Conservation (phyloP, 2,329 filamentous ascomycete genomes). For the Hysterium pulicare region DNA sequence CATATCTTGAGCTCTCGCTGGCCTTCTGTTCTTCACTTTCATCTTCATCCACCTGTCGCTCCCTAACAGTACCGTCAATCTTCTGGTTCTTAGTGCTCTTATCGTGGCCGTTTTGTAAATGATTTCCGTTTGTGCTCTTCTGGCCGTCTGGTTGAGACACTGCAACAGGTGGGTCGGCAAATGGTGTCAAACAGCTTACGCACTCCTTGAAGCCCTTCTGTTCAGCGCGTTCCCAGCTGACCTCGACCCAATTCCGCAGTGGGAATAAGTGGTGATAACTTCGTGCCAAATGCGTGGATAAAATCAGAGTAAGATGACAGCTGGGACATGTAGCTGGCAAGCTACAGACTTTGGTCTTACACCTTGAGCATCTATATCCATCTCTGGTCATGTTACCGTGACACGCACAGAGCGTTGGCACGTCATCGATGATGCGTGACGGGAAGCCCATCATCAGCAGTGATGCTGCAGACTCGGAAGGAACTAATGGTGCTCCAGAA, state of each 20-base stretch:
- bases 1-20: conserved; percentile 83
- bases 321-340: conserved; percentile 87
- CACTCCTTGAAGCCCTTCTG: conserved; percentile 55
- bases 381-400: conserved; percentile 78
- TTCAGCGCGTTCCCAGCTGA: conserved; percentile 72
- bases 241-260: conserved; percentile 83
- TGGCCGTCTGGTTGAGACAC: not conserved
- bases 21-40: conserved; percentile 44
- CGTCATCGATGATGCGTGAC: conserved; percentile 71
- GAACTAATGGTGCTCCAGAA: conserved; percentile 19
- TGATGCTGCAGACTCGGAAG: conserved; percentile 44
- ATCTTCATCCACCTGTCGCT: conserved; percentile 16
- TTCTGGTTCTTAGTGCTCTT: conserved; percentile 13
- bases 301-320: conserved; percentile 86
- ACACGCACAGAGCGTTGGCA: conserved; percentile 80
- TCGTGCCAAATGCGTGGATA: conserved; percentile 63
- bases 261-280: conserved; percentile 41
- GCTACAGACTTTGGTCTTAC: conserved; percentile 81
- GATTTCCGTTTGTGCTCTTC: no score
- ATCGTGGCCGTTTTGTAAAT: conserved; percentile 9
- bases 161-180: conserved; percentile 51
- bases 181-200: conserved; percentile 71
- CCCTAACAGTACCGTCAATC: conserved; percentile 6
- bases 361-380: conserved; percentile 88
- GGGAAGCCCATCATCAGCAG: conserved; percentile 99